Conservation (phyloP, 225 moss, liverwort and hornwort species). For the Pleurozium schreberi region DNA sequence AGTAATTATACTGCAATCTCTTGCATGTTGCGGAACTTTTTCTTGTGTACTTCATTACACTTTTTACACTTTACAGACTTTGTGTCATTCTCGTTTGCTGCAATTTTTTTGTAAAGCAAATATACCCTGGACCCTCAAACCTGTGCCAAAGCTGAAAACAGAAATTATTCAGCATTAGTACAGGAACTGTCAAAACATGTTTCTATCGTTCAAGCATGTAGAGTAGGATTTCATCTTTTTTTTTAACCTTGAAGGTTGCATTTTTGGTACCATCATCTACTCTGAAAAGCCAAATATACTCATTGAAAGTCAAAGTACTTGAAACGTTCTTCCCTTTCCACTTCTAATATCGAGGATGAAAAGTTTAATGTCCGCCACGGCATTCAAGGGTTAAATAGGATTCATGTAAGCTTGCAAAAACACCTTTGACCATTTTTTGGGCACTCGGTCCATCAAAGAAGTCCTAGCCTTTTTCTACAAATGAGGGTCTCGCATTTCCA, state of each 20-base stretch:
- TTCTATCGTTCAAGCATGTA: neutral
- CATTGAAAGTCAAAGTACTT: too few species aligned
- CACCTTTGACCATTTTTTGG: neutral
- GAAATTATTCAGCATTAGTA: neutral
- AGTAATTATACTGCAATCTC: neutral
- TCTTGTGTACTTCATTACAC: too few species aligned
- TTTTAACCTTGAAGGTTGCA: too few species aligned
- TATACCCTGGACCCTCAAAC: neutral
- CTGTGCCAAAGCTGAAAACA: neutral
- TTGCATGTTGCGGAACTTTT: neutral
- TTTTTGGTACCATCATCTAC: too few species aligned
- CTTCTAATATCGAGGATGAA: too few species aligned
- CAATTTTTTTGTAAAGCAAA: neutral
- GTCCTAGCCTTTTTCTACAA: neutral
- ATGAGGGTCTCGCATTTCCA: neutral
- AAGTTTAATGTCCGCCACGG: too few species aligned
- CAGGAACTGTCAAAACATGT: neutral
- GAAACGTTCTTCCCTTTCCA: too few species aligned
- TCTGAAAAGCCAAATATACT: too few species aligned
- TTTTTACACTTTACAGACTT: neutral
- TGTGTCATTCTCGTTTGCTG: neutral
- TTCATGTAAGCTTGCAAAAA: neutral
- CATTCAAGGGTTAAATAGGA: too few species aligned
- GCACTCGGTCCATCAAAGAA: neutral
- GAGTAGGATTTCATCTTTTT: neutral